Percentiles rank a stretch among this genome's conserved stretches.
phyloP scores from a whole-genome alignment of 306 rosid species.

The Dalbergia cultrata region DNA sequence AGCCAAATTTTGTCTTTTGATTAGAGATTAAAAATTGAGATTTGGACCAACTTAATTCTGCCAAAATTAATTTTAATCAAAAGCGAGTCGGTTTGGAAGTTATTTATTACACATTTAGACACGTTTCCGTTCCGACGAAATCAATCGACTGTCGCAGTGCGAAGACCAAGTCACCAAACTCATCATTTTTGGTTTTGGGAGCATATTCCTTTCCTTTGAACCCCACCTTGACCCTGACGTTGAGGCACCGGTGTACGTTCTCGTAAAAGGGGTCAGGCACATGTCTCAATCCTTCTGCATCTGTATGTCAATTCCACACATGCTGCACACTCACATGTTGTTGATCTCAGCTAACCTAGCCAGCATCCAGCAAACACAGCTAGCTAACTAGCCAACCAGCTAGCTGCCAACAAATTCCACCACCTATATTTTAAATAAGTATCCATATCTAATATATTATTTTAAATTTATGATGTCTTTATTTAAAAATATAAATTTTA shows the following conservation, averaged over 20 bases:
- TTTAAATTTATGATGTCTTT: too few relatives aligned
- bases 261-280: background rate
- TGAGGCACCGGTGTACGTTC: background rate
- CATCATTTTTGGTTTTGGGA: background rate
- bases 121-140: background rate
- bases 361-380: background rate
- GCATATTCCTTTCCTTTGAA: background rate
- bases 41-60: too few relatives aligned
- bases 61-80: too few relatives aligned
- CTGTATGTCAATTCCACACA: slow-evolving; percentile 10
- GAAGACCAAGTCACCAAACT: too few relatives aligned
- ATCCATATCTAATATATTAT: too few relatives aligned
- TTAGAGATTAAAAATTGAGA: too few relatives aligned
- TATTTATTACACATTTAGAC: too few relatives aligned
- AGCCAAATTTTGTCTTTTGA: too few relatives aligned
- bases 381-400: background rate
- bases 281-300: slow-evolving; percentile 32
- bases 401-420: background rate
- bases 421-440: too few relatives aligned
- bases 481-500: too few relatives aligned
- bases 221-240: slow-evolving; percentile 9
- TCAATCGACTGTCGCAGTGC: background rate
- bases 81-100: too few relatives aligned
- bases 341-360: slow-evolving; percentile 19
- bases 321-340: slow-evolving; percentile 4